Evolutionary conservation across 352 stramenopile species (phyloP).

Genomic region (Globisporangium acanthophoron): DNA sequence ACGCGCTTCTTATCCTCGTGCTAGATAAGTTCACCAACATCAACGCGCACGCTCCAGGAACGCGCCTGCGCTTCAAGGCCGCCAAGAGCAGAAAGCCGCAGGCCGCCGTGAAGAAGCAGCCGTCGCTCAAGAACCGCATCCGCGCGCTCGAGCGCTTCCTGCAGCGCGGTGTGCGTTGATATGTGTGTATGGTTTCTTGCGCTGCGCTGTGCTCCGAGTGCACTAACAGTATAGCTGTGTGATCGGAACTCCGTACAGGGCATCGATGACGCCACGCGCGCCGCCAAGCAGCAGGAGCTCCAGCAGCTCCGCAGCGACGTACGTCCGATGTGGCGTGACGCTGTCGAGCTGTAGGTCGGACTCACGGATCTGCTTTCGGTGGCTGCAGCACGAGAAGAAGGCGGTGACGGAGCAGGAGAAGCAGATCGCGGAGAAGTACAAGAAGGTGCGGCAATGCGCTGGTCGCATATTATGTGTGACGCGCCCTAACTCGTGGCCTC

Average conservation of each 20-base stretch:
- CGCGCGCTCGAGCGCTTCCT: constrained; percentile 75
- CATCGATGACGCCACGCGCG: constrained; percentile 33
- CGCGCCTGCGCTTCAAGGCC: constrained; percentile 68
- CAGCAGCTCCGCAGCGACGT: constrained; percentile 44
- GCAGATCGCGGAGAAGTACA: constrained; percentile 76
- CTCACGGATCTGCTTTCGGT: not conserved
- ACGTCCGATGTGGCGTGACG: not conserved
- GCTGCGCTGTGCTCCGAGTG: not conserved
- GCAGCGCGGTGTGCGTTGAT: constrained; percentile 41
- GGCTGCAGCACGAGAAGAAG: constrained; percentile 35
- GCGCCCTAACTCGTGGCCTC: too few species aligned
- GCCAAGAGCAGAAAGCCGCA: constrained; percentile 44
- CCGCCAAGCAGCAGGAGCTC: constrained; percentile 45
- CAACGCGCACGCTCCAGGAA: constrained; percentile 28
- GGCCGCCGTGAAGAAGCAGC: constrained; percentile 48
- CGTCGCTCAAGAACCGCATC: constrained; percentile 82
- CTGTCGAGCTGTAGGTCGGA: too few species aligned
- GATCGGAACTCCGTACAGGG: constrained; percentile 14
- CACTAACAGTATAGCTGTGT: not conserved
- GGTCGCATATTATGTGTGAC: too few species aligned
- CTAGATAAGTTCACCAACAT: too few species aligned
- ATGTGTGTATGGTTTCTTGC: not conserved
- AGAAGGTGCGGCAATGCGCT: constrained; percentile 35
- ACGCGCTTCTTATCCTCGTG: not conserved
- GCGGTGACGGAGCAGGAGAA: constrained; percentile 49